Conservation (phyloP, 2,329 filamentous ascomycete genomes). For the Microcyclospora tardicrescens region DNA sequence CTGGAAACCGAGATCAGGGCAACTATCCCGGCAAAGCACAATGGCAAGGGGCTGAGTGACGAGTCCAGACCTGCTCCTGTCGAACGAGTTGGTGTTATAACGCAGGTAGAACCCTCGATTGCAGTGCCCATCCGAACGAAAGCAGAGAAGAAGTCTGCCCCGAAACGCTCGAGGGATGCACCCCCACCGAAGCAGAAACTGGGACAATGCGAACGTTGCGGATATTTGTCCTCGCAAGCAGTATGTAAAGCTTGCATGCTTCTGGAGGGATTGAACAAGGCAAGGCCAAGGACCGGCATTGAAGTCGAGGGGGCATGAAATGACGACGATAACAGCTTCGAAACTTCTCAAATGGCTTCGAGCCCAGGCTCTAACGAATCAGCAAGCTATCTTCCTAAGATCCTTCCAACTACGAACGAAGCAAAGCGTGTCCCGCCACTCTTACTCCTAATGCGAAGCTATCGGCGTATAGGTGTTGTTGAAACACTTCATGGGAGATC, state of each 20-base stretch:
- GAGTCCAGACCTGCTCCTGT: background rate
- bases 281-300: slow-evolving; percentile 31
- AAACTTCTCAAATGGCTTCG: no score
- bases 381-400: no score
- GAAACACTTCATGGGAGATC: no score
- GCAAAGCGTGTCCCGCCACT: no score
- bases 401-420: no score
- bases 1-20: slow-evolving; percentile 53
- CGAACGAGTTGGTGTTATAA: background rate
- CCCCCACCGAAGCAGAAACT: slow-evolving; percentile 52
- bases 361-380: no score
- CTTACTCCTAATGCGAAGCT: no score
- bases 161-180: slow-evolving; percentile 6
- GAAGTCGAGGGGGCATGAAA: slow-evolving; percentile 11
- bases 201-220: slow-evolving; percentile 74
- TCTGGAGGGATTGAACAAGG: slow-evolving; percentile 81
- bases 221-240: slow-evolving; percentile 88
- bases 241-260: slow-evolving; percentile 90
- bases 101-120: background rate
- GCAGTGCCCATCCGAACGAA: slow-evolving; percentile 19
- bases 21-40: slow-evolving; percentile 4
- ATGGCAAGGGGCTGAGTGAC: slow-evolving; percentile 3
- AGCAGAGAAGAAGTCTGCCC: slow-evolving; percentile 18
- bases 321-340: no score
- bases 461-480: no score